Conservation (phyloP, 1,139 yeast genomes). For the Barnettozyma hawaiiensis region DNA sequence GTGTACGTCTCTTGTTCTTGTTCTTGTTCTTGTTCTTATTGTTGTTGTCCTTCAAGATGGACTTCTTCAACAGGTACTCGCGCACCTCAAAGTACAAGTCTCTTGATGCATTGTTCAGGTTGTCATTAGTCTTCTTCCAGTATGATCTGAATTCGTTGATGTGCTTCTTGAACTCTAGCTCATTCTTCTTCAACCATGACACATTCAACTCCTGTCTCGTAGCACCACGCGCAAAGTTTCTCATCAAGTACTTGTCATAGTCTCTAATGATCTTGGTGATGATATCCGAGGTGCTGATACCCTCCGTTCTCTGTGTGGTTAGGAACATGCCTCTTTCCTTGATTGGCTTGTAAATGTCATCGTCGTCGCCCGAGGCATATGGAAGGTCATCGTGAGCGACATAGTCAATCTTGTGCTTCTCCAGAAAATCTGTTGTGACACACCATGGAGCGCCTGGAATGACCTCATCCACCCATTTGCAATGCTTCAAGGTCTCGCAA, state of each 20-base stretch:
- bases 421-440: conserved; percentile 76
- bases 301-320: conserved; percentile 94
- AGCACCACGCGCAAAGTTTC: conserved; percentile 97
- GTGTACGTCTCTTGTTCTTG: conserved; percentile 5
- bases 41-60: conserved; percentile 26
- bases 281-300: conserved; percentile 91
- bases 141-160: conserved; percentile 80
- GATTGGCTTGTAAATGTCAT: conserved; percentile 89
- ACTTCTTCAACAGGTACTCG: conserved; percentile 56
- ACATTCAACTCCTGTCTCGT: conserved; percentile 94
- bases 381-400: conserved; percentile 98
- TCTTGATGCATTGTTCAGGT: conserved; percentile 67
- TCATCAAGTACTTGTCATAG: conserved; percentile 92
- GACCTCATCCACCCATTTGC: conserved; percentile 97
- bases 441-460: conserved; percentile 95
- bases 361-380: conserved; percentile 79
- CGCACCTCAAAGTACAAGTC: conserved; percentile 81
- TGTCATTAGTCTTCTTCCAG: conserved; percentile 69
- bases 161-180: conserved; percentile 86
- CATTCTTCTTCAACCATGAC: conserved; percentile 95
- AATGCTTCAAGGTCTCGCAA: conserved; percentile 81
- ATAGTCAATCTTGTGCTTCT: conserved; percentile 79
- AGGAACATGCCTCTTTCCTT: conserved; percentile 87
- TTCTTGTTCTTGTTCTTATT: conserved; percentile 6
- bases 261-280: conserved; percentile 92